Percentiles rank a stretch among this genome's conserved stretches.
These are phyloP conservation scores for Backusella circina DNA, from an alignment of 192 early-diverging fungal genomes.

Conservation along the genomic window DNA sequence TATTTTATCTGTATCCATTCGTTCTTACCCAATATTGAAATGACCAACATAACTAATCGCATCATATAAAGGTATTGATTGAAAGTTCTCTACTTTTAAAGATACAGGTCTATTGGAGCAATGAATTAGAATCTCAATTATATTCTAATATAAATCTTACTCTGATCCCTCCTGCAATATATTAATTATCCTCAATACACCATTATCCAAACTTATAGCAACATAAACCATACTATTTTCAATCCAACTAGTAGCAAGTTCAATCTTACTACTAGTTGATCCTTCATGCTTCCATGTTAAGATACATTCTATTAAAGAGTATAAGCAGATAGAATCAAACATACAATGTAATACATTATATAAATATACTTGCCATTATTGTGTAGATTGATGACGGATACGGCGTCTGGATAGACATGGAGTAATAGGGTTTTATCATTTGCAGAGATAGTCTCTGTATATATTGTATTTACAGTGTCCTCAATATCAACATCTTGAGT, in stretches of 20 bases:
- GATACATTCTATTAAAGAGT: neutral
- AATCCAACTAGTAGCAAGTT: neutral
- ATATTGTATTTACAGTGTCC: neutral
- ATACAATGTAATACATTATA: neutral
- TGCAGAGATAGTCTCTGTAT: neutral
- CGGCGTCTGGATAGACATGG: neutral
- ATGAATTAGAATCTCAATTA: neutral
- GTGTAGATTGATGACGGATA: neutral
- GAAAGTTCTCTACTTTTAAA: neutral
- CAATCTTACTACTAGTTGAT: neutral
- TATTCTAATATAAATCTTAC: no score
- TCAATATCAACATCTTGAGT: neutral
- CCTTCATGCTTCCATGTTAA: neutral
- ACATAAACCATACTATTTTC: neutral
- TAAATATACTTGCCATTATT: neutral
- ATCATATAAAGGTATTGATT: neutral
- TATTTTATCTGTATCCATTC: no score
- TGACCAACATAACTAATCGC: neutral
- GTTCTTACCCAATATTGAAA: conserved; percentile 4
- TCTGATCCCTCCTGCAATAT: neutral
- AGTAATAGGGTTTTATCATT: neutral
- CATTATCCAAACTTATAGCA: neutral
- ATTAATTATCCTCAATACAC: neutral
- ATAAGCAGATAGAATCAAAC: neutral
- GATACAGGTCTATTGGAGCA: neutral